Percentiles rank a stretch among this genome's conserved stretches.
phyloP scores from a whole-genome alignment of 2,329 filamentous ascomycete genomes.

The Diaporthe sp. region DNA sequence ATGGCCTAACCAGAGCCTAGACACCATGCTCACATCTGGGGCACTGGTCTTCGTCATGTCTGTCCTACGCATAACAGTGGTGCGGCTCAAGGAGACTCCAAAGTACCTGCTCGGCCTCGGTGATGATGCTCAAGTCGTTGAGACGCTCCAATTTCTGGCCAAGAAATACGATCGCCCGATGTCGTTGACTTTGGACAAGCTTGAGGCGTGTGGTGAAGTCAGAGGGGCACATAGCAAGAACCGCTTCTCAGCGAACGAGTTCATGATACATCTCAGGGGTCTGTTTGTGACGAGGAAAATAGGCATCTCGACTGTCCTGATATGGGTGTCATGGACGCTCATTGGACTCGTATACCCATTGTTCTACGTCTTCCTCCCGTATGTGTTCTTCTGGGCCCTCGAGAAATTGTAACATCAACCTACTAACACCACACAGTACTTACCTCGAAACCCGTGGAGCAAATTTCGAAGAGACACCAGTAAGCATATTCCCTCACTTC shows the following conservation, averaged over 20 bases:
- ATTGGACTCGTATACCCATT: constrained; percentile 80
- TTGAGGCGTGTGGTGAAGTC: constrained; percentile 57
- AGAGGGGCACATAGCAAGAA: constrained; percentile 48
- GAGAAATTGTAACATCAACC: neutral
- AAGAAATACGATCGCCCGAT: constrained; percentile 51
- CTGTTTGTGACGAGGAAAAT: constrained; percentile 72
- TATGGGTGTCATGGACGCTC: constrained; percentile 76
- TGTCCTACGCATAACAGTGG: constrained; percentile 62
- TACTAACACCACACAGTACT: constrained; percentile 31
- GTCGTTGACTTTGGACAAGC: constrained; percentile 55
- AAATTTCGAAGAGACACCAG: constrained; percentile 57
- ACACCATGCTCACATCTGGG: constrained; percentile 59
- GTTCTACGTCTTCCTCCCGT: constrained; percentile 79
- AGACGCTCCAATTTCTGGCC: constrained; percentile 51
- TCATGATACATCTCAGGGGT: constrained; percentile 67
- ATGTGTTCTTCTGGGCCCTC: constrained; percentile 40
- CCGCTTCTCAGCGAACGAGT: constrained; percentile 45
- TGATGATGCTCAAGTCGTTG: constrained; percentile 61
- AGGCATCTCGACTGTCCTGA: constrained; percentile 68
- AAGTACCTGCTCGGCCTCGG: constrained; percentile 67
- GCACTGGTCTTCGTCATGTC: constrained; percentile 61
- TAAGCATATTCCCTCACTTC: neutral
- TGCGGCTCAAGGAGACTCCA: constrained; percentile 67
- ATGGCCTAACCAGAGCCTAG: neutral
- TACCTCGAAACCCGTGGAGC: constrained; percentile 73